Base-by-base conservation (phyloP, 2,329 filamentous ascomycete genomes). In the Aspergillus ibericus region DNA sequence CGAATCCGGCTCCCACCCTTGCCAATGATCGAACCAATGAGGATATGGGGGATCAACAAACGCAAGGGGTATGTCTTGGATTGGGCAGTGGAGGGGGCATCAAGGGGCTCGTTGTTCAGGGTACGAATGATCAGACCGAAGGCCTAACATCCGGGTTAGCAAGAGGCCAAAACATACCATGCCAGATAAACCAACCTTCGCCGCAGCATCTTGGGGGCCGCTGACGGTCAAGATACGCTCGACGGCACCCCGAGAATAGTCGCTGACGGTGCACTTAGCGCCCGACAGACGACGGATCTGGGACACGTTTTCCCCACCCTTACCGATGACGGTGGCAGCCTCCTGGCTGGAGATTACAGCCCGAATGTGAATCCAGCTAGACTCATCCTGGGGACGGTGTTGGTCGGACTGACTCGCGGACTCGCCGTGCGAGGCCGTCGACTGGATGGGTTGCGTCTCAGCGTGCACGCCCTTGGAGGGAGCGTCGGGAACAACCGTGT, bases 101-200 rank as follows among this genome's bases (percentile, higher is more conserved):
- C 88, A 54, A 99, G 84, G 34, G 92, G 90, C 80, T 99, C 95
- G 72, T 98, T 96, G 83, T 99, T 99, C 63, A 99, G 83, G 3
- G 95, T 99, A 70, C 95, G 92, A 70, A 99, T 97, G 73, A 99
- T 99, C 66, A 99, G 83, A 73, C 95, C 95, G 75, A 99, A 99
- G 16, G 95, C 95, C 91, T 95, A 54, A 51, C 61, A 47, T 22
- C 27, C 65, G 51, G 60, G 62, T 67, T 55, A 68, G 59, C 53
- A 53, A 27, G 5, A 27, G 15, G 13, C 20, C 6, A 38, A 38
- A 18, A 40, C 15, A 40, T n/a, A 18, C 15, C n/a, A 13, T 16
- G 20, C 25, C 9, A 25, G 29, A 38, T 51, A 27, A 59, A 76
- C 82, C 69, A 82, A 93, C 92, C 87, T 99, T 99, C 68, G 95